A percentile compares a stretch with the other conserved stretches of the same genome.
Evolutionary conservation across 2,329 filamentous ascomycete species (phyloP).

Genomic region (Phyllosticta citrichinensis): DNA sequence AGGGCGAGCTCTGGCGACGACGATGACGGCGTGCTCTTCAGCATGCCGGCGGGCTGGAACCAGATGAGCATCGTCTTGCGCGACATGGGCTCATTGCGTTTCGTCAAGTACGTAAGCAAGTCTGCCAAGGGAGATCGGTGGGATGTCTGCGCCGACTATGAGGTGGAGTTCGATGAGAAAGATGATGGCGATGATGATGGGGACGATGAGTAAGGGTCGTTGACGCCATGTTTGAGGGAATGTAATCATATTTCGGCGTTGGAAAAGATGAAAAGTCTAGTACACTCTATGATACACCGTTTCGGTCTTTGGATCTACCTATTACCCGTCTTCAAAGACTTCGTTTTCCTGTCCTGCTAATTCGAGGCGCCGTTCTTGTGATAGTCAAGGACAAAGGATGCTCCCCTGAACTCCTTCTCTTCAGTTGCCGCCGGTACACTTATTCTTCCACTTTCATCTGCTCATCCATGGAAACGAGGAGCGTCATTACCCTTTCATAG

Average conservation of each 20-base stretch:
- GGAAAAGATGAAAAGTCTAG: neutral
- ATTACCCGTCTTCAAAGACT: neutral
- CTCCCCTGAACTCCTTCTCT: too few relatives aligned
- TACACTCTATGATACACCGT: neutral
- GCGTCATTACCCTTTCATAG: slow-evolving; percentile 62
- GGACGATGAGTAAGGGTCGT: slow-evolving; percentile 21
- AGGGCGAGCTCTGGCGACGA: slow-evolving; percentile 46
- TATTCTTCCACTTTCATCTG: neutral
- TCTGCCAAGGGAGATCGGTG: slow-evolving; percentile 80
- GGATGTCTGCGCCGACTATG: slow-evolving; percentile 76
- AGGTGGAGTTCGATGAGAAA: slow-evolving; percentile 51
- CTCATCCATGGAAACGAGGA: slow-evolving; percentile 4
- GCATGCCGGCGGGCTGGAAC: slow-evolving; percentile 70
- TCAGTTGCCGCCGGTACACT: neutral
- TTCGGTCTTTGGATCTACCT: neutral
- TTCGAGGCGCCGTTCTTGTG: neutral
- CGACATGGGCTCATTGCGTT: slow-evolving; percentile 76
- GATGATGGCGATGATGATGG: slow-evolving; percentile 31
- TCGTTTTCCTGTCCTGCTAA: neutral
- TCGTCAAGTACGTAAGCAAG: slow-evolving; percentile 90
- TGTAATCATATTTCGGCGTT: neutral
- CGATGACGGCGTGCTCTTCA: slow-evolving; percentile 64
- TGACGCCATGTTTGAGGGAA: neutral
- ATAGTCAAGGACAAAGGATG: too few relatives aligned
- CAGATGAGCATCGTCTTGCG: slow-evolving; percentile 81